phyloP scores from a whole-genome alignment of 768 basidiomycete species.

The Xerocomus brunneocitrinus region DNA sequence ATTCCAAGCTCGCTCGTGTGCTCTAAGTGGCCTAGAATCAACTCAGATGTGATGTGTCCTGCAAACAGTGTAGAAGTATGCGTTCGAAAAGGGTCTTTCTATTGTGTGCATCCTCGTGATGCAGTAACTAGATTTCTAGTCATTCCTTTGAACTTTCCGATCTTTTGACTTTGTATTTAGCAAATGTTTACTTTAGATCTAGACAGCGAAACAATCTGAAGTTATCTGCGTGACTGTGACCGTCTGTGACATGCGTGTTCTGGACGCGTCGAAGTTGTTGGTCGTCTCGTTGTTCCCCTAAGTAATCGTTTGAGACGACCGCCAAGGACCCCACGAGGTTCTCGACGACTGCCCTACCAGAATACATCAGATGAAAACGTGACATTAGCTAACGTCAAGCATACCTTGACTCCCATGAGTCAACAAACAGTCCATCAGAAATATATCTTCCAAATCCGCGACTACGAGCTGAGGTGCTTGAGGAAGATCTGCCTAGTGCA shows the following conservation, averaged over 20 bases:
- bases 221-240: conserved; percentile 19
- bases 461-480: conserved; percentile 72
- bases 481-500: conserved; percentile 38
- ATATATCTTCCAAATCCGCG: conserved; percentile 89
- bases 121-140: conserved; percentile 4
- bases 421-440: conserved; percentile 75
- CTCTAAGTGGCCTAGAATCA: conserved; percentile 5
- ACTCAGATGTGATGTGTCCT: neutral
- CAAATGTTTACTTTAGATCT: neutral
- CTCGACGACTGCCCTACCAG: conserved; percentile 56
- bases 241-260: conserved; percentile 22
- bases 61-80: neutral
- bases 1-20: conserved; percentile 10
- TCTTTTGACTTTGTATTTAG: neutral
- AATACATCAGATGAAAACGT: conserved; percentile 4
- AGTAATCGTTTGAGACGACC: conserved; percentile 25
- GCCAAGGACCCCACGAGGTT: conserved; percentile 63
- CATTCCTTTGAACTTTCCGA: conserved; percentile 9
- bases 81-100: neutral
- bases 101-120: neutral
- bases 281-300: conserved; percentile 19
- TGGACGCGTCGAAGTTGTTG: conserved; percentile 18
- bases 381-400: conserved; percentile 17
- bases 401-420: conserved; percentile 67
- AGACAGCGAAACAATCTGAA: too few species aligned